Evolutionary conservation across 306 rosid species (phyloP), one percentile per base, ranked within the genome.

Genomic region (Rubus idaeus): DNA sequence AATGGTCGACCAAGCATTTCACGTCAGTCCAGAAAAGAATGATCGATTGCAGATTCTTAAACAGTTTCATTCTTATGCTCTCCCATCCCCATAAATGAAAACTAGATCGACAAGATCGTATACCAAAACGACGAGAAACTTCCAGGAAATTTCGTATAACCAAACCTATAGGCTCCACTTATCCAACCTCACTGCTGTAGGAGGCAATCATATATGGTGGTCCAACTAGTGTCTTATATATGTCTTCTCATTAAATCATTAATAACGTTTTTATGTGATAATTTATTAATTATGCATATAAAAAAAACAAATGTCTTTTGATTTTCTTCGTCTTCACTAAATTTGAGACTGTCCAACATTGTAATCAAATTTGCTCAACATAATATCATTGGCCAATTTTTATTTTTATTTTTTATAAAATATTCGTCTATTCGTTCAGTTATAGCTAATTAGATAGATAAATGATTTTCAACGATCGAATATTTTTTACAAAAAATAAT

Each of bases 91-190:
- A 18, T 18, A 20, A 20, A 21, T 20, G 7, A 52, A 52, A 56
- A 35, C 26, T 18, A 57, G 44, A 30, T 62, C 68, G 10, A 35
- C 68, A 62, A 62, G 12, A 45, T 30, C 35, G 35, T 30, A 30
- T 45, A 45, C 68, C 20, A 23, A 62, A 62, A 5, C 75, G 57
- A 65, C 3, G 47, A 65, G 70, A 41, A 65, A 65, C 49, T 65
- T 65, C 70, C 49, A 0, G 10, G 70, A 65, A 65, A 41, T 65
- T 65, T 65, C 70, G 21, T 10, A 16, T 2, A 17, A 8, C 70
- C 70, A 65, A 4, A 65, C 49, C 68, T 39, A 65, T 65, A 17
- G 20, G 68, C 68, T 35, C 68, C 68, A 62, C 68, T 12, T 62
- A 26, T 61, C 42, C n/a, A 11, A 30, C 67, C 67, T 60, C 40